Base-by-base conservation (phyloP, 345 rosid genomes). In the Aurinia saxatilis region DNA sequence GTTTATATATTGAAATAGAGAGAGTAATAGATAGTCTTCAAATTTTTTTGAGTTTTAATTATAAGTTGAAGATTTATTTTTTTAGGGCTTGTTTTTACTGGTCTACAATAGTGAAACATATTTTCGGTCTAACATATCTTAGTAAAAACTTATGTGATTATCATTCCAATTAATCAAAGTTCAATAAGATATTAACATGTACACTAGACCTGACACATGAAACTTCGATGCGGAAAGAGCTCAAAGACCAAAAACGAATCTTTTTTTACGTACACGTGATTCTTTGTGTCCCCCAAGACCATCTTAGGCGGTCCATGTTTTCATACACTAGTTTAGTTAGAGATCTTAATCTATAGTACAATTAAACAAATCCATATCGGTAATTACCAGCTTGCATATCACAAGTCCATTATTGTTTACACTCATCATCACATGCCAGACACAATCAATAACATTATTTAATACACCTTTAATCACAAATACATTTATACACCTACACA, bases 191-290 rank as follows among this genome's bases (percentile, higher is more conserved):
- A 40, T 21, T n/a, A 27, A 5, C 2, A 2, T 27, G 44, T 35
- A 68, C 35, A 17, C 29, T 45, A 61, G 62, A n/a, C 8, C 67
- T 69, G 74, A 70, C 74, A 70, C 52, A 63, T 70, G 74, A 69
- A 69, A 61, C 73, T 69, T 69, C 73, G 73, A 69, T 69, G 39
- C 73, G 38, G n/a, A 61, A 69, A 36, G 36, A 69, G 68, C 68
- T 62, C 57, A 47, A 63, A 54, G 58, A 63, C 56, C 74, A 55
- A 70, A 38, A 51, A 31, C 57, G 69, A 54, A 69, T 69, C 73
- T 61, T 54, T 54, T 13, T 10, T 2, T 27, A 14, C 41, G 54
- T 61, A 27, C 73, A 69, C 73, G 73, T 69, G 73, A 69, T 69
- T 54, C n/a, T 46, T 69, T 69, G 68, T 54, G 45, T 40, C 38